Base-by-base conservation (phyloP, 2,329 filamentous ascomycete species). In the Diplodia intermedia region DNA sequence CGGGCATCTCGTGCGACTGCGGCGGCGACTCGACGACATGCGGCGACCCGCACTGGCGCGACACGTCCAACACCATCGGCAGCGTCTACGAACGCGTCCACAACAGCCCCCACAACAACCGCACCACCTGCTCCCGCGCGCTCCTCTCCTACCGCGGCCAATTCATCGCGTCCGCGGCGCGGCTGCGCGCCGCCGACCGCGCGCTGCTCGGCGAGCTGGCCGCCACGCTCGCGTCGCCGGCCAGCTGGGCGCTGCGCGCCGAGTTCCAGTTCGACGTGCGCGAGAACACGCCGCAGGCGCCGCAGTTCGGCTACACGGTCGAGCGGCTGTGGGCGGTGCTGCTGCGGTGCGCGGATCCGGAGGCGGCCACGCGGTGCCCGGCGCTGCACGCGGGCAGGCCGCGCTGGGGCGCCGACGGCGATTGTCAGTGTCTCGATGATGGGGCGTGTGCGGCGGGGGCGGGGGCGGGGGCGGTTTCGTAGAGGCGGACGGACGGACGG, bases 81-180 rank as follows among this genome's bases (percentile, higher is more conserved):
- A 78, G 74, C 60, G 49, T 38, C 38, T 63, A 50, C 60, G 18
- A 60, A 4, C 29, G 18, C 14, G 26, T 55, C 11, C 11, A 23
- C 11, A 29, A 36, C 20, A 2, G 31, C 2, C 2, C 26, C 7
- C 12, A 9, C 33, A 3, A 4, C 7, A 15, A 3, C 15, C 74
- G 78, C n/a, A 50, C 78, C 68, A 3, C 23, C 2, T 26, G 23
- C 23, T 3, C 23, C 23, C 23, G 31, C 6, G 31, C 31, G 2
- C 60, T 63, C 2, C 69, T 84, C 11, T 81, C 80, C 2, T 82
- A 82, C 69, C 80, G 81, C 56, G 84, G 83, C 26, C 80, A 83
- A 60, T 85, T 86, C 71, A 72, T 83, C 40, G 81, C 79, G 3
- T 83, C 81, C 1, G 80, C 80, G 0, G 75, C 73, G 4, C 76